phyloP scores from a whole-genome alignment of 1,284 basidiomycete genomes.

The Athelia psychrophila region DNA sequence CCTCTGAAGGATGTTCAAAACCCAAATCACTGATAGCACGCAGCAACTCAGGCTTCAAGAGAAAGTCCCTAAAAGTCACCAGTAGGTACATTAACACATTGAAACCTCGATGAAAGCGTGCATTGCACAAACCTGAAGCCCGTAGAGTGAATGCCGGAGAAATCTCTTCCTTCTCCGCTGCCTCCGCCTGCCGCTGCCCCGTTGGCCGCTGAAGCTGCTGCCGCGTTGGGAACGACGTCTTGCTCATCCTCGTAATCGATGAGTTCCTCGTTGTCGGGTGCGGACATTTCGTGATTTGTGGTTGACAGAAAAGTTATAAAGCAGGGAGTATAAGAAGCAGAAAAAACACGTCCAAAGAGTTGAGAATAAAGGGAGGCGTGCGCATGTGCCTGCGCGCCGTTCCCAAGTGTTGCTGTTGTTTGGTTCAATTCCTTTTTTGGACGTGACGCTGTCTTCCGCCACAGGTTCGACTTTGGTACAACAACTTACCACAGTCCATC shows the following conservation, averaged over 20 bases:
- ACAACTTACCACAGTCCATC: too few relatives aligned
- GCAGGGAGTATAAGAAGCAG: not conserved
- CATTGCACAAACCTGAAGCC: conserved; percentile 83
- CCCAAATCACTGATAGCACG: conserved; percentile 98
- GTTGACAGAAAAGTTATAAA: not conserved
- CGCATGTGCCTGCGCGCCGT: too few relatives aligned
- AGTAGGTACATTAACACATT: conserved; percentile 2
- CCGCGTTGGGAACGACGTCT: conserved; percentile 71
- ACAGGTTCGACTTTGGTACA: too few relatives aligned
- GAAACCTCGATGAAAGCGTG: not conserved
- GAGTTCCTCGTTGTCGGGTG: conserved; percentile 80
- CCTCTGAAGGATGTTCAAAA: conserved; percentile 99
- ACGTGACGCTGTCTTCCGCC: too few relatives aligned
- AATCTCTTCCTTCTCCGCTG: conserved; percentile 93
- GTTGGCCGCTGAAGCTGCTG: conserved; percentile 43
- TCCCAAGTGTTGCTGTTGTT: too few relatives aligned
- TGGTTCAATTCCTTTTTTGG: too few relatives aligned
- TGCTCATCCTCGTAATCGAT: conserved; percentile 97
- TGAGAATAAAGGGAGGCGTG: not conserved
- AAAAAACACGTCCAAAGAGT: not conserved
- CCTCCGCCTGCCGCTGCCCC: conserved; percentile 59
- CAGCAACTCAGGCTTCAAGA: conserved; percentile 95
- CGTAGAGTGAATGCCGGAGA: conserved; percentile 96
- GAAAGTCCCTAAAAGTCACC: conserved; percentile 74
- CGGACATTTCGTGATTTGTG: conserved; percentile 48